phyloP scores from a whole-genome alignment of 169 alveolate species.

The Cystoisospora suis region DNA sequence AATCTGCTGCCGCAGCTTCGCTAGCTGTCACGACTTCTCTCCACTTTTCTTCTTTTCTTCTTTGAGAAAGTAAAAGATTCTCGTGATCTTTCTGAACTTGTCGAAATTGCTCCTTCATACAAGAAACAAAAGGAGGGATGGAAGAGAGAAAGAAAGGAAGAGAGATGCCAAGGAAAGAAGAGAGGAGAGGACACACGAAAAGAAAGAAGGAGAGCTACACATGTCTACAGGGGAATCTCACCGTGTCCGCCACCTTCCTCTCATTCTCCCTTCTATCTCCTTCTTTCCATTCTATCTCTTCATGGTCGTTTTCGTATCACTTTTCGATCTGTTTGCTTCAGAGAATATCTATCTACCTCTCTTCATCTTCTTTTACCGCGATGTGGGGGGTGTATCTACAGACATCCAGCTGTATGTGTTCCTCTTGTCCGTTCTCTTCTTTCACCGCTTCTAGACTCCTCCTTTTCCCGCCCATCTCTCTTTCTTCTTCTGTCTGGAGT shows the following conservation, averaged over 20 bases:
- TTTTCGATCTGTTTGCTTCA: neutral
- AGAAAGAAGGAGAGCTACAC: neutral
- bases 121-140: neutral
- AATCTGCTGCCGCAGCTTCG: constrained; percentile 21
- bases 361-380: neutral
- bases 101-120: neutral
- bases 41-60: neutral
- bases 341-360: neutral
- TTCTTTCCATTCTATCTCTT: neutral
- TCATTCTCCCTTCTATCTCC: neutral
- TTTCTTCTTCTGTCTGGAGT: neutral
- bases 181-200: neutral
- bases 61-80: neutral
- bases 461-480: neutral
- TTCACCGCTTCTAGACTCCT: neutral
- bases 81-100: neutral
- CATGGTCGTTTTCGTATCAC: neutral
- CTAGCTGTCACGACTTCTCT: neutral
- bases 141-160: neutral
- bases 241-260: neutral
- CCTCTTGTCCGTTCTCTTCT: neutral
- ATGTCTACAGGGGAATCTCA: neutral
- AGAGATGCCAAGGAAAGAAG: neutral
- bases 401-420: neutral
- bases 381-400: neutral